phyloP scores from a whole-genome alignment of 768 basidiomycete species.

The Hygrophoropsis aurantiaca region DNA sequence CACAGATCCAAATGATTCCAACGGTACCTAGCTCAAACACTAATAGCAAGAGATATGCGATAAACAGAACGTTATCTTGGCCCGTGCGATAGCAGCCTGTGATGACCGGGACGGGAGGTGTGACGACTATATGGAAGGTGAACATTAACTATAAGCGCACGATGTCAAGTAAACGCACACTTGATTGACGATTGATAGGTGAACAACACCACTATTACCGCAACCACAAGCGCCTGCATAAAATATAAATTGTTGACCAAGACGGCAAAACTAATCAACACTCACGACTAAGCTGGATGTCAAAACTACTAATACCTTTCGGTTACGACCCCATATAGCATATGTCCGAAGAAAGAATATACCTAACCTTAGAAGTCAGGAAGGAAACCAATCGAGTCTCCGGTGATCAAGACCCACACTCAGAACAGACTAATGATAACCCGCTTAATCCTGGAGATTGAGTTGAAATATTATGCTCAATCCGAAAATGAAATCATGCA shows the following conservation, averaged over 20 bases:
- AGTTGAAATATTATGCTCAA: background rate
- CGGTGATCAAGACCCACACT: conserved; percentile 2
- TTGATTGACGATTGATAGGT: background rate
- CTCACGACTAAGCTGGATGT: conserved; percentile 1
- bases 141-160: background rate
- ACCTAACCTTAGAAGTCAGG: background rate
- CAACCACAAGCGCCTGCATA: background rate
- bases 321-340: conserved; percentile 4
- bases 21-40: conserved; percentile 5
- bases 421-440: conserved; percentile 1
- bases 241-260: background rate
- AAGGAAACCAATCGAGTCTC: too few relatives aligned
- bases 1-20: background rate
- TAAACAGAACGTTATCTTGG: background rate
- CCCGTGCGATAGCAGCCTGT: background rate
- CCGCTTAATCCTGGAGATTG: background rate
- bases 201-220: background rate
- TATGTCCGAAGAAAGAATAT: conserved; percentile 8
- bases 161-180: background rate
- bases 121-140: background rate
- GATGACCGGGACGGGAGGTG: conserved; percentile 1
- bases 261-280: background rate
- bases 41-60: conserved; percentile 3
- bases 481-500: too few relatives aligned
- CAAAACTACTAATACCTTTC: background rate